These are phyloP conservation scores for Pichia sp. DNA, from an alignment of 1,139 yeast species.

Conservation along the genomic window DNA sequence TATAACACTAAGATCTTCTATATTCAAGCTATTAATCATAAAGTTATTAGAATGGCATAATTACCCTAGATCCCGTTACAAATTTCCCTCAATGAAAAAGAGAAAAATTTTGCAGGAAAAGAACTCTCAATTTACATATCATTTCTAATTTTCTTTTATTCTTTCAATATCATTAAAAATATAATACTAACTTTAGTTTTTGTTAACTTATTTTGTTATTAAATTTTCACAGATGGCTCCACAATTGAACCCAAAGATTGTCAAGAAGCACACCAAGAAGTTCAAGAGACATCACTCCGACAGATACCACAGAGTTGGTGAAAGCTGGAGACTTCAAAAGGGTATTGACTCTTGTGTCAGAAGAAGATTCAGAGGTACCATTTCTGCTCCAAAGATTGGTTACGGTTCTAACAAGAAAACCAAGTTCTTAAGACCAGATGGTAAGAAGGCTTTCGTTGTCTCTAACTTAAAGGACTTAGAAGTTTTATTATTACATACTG, in stretches of 20 bases:
- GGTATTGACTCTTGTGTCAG: constrained; percentile 99
- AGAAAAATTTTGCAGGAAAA: background rate
- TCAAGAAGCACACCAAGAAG: constrained; percentile 98
- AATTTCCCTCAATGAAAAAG: background rate
- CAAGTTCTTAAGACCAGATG: constrained; percentile 92
- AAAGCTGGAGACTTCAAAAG: constrained; percentile 99
- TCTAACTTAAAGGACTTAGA: constrained; percentile 92
- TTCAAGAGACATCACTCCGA: constrained; percentile 99
- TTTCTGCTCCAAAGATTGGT: constrained; percentile 99
- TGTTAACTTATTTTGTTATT: background rate
- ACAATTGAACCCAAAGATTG: constrained; percentile 98
- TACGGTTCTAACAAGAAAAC: constrained; percentile 99
- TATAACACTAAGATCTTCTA: too few species aligned
- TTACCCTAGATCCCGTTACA: too few species aligned
- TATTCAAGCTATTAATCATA: too few species aligned
- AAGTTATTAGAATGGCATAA: too few species aligned
- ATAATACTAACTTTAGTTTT: constrained; percentile 7
- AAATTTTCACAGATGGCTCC: constrained; percentile 72
- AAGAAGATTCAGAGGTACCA: constrained; percentile 99
- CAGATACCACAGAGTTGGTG: constrained; percentile 97
- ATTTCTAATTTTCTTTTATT: background rate
- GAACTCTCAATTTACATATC: background rate
- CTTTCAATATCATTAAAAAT: background rate
- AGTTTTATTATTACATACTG: constrained; percentile 93
- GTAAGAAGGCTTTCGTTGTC: constrained; percentile 96